A percentile compares a stretch with the other conserved stretches of the same genome.
Conservation (phyloP, 352 stramenopile genomes). For the Elongisporangium undulatum region DNA sequence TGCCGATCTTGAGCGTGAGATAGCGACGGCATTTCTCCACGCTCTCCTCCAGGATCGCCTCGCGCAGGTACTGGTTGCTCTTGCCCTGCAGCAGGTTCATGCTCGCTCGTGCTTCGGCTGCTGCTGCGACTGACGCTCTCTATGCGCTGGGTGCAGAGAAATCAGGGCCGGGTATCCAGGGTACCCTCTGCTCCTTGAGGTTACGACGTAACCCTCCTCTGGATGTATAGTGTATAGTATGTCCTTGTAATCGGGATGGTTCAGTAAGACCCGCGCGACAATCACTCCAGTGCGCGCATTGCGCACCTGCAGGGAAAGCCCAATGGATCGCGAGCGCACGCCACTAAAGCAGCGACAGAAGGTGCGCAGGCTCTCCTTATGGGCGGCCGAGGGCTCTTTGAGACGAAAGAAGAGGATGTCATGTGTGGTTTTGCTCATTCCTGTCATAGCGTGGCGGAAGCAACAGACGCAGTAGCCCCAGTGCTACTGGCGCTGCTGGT, state of each 20-base stretch:
- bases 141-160: background rate
- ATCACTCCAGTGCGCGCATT: background rate
- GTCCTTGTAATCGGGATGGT: background rate
- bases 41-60: conserved; percentile 78
- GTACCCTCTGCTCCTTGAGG: background rate
- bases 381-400: background rate
- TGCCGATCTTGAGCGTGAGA: conserved; percentile 81
- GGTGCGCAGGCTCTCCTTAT: conserved; percentile 16
- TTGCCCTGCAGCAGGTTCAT: conserved; percentile 86
- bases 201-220: background rate
- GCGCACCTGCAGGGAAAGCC: background rate
- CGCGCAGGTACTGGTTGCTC: conserved; percentile 83
- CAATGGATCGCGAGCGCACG: conserved; percentile 70
- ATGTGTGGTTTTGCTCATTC: background rate
- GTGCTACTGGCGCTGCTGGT: conserved; percentile 5
- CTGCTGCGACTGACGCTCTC: background rate
- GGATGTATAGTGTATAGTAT: no score
- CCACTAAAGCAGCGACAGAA: conserved; percentile 76
- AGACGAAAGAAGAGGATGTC: background rate
- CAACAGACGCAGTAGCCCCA: conserved; percentile 16
- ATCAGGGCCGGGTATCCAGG: background rate
- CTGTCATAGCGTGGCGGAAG: conserved; percentile 18
- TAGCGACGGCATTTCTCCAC: conserved; percentile 79
- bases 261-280: background rate
- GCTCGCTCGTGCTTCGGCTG: background rate